Evolutionary conservation across 257 asterid genomes (phyloP).

Genomic region (Misopates orontium): DNA sequence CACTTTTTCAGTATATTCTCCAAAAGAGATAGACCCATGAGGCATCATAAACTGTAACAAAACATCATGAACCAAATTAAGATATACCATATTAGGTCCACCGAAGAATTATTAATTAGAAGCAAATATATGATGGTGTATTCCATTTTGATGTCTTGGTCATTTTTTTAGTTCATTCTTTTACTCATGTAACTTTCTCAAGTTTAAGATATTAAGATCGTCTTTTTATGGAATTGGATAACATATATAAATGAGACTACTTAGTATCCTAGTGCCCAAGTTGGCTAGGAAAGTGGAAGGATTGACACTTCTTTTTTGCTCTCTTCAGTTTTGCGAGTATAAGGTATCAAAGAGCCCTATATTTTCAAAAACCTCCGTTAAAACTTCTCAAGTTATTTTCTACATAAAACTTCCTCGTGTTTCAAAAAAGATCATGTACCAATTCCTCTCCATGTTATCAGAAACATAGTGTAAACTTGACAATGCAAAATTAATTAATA

Average conservation of each 20-base stretch:
- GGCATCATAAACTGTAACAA: constrained; percentile 53
- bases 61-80: not conserved
- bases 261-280: too few relatives aligned
- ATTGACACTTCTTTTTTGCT: not conserved
- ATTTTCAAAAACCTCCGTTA: too few relatives aligned
- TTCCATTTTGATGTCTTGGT: not conserved
- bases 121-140: not conserved
- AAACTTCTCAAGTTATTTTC: too few relatives aligned
- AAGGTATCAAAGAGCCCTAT: too few relatives aligned
- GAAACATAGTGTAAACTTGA: too few relatives aligned
- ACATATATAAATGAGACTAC: too few relatives aligned
- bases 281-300: not conserved
- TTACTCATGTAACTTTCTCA: not conserved
- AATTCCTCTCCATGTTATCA: too few relatives aligned
- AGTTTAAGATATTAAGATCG: not conserved
- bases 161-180: not conserved
- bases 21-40: constrained; percentile 68
- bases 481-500: too few relatives aligned
- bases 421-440: too few relatives aligned
- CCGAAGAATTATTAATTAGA: not conserved
- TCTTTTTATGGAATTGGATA: too few relatives aligned
- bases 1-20: constrained; percentile 84
- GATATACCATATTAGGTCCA: not conserved
- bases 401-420: too few relatives aligned
- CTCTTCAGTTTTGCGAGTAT: not conserved